Percentiles rank a stretch among this genome's conserved stretches.
phyloP scores from a whole-genome alignment of 2,329 filamentous ascomycete species.

The Tolypocladium inflatum region DNA sequence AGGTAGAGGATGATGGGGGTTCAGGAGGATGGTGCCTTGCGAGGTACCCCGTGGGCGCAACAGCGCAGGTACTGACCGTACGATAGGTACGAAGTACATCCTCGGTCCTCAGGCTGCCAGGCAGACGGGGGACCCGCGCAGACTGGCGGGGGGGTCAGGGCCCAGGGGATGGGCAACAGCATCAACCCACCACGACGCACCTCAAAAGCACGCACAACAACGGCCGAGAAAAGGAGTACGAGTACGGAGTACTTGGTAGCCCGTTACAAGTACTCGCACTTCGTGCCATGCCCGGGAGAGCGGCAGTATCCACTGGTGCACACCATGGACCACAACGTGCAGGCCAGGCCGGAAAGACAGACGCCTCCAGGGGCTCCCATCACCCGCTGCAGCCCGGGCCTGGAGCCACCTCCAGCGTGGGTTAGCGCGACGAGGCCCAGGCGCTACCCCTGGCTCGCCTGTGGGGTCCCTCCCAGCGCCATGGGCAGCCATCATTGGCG shows the following conservation, averaged over 20 bases:
- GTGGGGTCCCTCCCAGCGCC: neutral
- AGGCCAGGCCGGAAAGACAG: neutral
- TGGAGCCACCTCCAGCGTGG: neutral
- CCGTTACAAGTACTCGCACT: too few relatives aligned
- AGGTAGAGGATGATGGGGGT: neutral
- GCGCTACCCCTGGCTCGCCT: neutral
- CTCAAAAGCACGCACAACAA: neutral
- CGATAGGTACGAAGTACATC: too few relatives aligned
- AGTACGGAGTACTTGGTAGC: too few relatives aligned
- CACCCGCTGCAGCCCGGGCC: neutral
- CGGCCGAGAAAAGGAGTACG: neutral
- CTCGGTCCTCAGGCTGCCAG: neutral
- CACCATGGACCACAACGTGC: neutral
- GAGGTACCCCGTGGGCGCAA: neutral
- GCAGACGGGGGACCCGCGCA: neutral
- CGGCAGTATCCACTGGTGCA: neutral
- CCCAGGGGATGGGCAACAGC: neutral
- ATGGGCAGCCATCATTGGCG: neutral
- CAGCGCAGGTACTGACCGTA: neutral
- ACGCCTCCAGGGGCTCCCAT: neutral
- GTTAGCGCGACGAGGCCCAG: neutral
- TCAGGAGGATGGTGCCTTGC: neutral
- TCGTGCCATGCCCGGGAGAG: neutral
- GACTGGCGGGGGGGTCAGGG: neutral
- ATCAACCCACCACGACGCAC: neutral